Evolutionary conservation across 805 yeast genomes (phyloP), one percentile per base, ranked within the genome.

Genomic region (Suhomyces sp.): DNA sequence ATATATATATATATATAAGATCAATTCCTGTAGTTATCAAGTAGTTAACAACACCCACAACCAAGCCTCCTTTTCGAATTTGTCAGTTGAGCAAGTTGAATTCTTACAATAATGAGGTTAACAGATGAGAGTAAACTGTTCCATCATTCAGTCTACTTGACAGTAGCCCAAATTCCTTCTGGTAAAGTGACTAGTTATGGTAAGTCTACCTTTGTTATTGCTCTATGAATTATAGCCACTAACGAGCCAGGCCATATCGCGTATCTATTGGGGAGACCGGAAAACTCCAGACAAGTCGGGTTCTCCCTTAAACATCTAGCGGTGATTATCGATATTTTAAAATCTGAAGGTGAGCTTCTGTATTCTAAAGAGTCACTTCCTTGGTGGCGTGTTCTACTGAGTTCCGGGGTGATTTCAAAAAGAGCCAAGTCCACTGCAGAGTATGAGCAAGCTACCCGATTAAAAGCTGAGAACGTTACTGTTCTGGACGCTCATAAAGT

Each of bases 371-470:
- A 57, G 2, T 70, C 69, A 8, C 78, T 87, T 12, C 93, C 93
- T 3, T 88, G 96, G 96, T 87, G 93, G 93, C 68, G 96, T 33
- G 87, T 88, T 1, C 71, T 88, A 8, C 77, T 79, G 21, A 73
- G 87, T n/a, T 67, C 79, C 15, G 94, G 94, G 0, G 71, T 67
- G 17, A 83, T 87, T 2, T 80, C 90, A 4, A 78, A 79, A 2
- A 63, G 87, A 43, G 80, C 62, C 8, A 67, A 62, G 33, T 62
- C 72, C 0, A 64, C 65, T 22, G 77, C 79, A 1, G 81, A 79
- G 48, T 56, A 60, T 10, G 57, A 62, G 20, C 93, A 87, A 62
- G 73, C 76, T 9, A 65, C 69, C 6, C 57, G 61, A 46, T 66
- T 87, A 20, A 52, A 64, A 17, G 60, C 55, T 0, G 93, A 87